phyloP scores from a whole-genome alignment of 768 basidiomycete species.

The Ramaria sp. region DNA sequence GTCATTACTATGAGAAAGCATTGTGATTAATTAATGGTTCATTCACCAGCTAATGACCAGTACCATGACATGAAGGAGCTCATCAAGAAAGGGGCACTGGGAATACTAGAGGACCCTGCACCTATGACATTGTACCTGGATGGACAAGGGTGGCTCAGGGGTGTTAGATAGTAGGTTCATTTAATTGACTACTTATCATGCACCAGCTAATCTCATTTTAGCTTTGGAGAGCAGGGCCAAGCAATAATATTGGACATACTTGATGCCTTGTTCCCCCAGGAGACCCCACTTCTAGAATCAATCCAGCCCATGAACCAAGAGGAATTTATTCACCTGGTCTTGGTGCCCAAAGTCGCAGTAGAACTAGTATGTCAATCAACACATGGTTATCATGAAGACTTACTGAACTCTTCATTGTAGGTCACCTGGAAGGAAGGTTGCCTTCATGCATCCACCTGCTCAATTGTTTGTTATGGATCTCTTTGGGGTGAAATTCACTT shows the following conservation, averaged over 20 bases:
- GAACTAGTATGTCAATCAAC: not conserved
- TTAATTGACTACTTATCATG: too few relatives aligned
- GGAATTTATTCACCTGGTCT: not conserved
- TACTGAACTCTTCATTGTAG: too few relatives aligned
- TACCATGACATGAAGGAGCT: not conserved
- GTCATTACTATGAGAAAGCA: not conserved
- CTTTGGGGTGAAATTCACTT: not conserved
- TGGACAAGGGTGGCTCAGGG: not conserved
- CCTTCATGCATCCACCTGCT: not conserved
- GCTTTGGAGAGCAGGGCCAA: not conserved
- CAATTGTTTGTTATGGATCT: not conserved
- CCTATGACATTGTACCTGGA: not conserved
- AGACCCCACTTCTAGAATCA: not conserved
- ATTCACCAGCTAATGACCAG: not conserved
- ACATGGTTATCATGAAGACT: too few relatives aligned
- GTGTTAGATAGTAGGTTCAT: not conserved
- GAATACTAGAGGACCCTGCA: not conserved
- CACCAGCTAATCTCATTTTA: too few relatives aligned
- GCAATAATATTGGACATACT: not conserved
- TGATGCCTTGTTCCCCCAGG: not conserved
- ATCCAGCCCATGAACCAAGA: not conserved
- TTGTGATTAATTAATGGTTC: not conserved
- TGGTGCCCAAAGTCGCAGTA: not conserved
- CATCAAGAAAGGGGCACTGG: too few relatives aligned
- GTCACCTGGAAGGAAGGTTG: not conserved